Evolutionary conservation across 345 rosid species (phyloP), one percentile per base, ranked within the genome.

Genomic region (Pistacia atlantica): DNA sequence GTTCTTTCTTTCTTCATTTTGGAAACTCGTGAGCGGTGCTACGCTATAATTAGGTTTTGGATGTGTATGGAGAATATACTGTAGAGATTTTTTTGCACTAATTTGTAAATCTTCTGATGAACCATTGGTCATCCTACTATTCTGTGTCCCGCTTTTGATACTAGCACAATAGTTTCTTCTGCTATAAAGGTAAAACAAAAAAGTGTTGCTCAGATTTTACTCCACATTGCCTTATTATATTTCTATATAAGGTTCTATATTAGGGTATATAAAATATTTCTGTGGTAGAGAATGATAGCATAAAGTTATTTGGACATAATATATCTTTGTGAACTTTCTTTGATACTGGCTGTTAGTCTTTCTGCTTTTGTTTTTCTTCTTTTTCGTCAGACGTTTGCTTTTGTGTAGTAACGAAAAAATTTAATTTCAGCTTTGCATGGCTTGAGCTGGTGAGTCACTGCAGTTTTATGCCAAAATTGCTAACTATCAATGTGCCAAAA

Each of bases 391-490:
- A 51, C 4, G 17, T 11, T 51, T 14, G 55, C 4, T 11, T 46
- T 10, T 46, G 51, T 46, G 49, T 66, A 9, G 20, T 66, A 42
- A 66, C 54, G 18, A 38, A 11, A n/a, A 18, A 66, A 4, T 5
- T 11, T 66, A 45, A 66, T 66, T 66, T n/a, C 84, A 84, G 87
- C 72, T 84, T 72, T 84, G 87, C 77, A 35, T 84, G 87, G 87
- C 82, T 84, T 20, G 84, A 81, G 67, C 46, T 81, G 82, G 80
- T 84, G 66, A 81, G 87, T 66, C 84, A 84, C 57, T 73, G 83
- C 67, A 79, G 79, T 65, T 84, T 84, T 69, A 81, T 84, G 87
- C 87, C 87, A 13, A 84, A 81, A 79, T 70, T 84, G 76, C 84
- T 84, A 3, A 75, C 73, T 5, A 76, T 75, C 52, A 81, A 84